A percentile compares a stretch with the other conserved stretches of the same genome.
Conservation (phyloP, 768 basidiomycete genomes). For the Cantharellus cinnabarinus region DNA sequence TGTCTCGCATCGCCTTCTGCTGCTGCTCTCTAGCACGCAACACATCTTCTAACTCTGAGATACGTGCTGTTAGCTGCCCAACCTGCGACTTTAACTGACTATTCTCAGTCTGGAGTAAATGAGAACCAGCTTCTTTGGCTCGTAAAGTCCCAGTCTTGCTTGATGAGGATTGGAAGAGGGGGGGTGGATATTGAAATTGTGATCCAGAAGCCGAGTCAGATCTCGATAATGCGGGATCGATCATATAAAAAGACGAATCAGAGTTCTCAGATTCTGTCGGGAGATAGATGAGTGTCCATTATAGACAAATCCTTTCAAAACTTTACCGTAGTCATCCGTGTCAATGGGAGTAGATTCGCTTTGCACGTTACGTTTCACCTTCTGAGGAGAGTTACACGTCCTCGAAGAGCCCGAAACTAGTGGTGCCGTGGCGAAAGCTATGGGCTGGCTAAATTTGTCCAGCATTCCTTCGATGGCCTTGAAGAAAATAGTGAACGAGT, state of each 20-base stretch:
- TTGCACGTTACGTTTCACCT: not conserved
- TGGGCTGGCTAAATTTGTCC: conserved; percentile 57
- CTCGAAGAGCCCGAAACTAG: conserved; percentile 16
- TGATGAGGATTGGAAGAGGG: not conserved
- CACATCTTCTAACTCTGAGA: conserved; percentile 40
- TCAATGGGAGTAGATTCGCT: not conserved
- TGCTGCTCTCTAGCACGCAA: conserved; percentile 57
- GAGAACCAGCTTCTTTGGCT: not conserved
- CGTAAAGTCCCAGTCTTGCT: conserved; percentile 1
- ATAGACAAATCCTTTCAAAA: not conserved
- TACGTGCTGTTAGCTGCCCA: conserved; percentile 32
- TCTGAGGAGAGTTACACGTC: not conserved
- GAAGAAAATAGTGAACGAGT: conserved; percentile 82
- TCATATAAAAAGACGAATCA: not conserved
- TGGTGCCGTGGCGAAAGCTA: conserved; percentile 68
- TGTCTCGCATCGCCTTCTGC: conserved; percentile 58
- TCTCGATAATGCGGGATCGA: not conserved
- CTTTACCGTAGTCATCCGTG: not conserved
- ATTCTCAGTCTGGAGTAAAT: conserved; percentile 31
- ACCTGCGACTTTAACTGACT: conserved; percentile 37
- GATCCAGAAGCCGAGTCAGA: not conserved
- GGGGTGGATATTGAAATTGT: not conserved
- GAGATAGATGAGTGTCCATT: conserved; percentile 13
- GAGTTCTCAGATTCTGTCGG: conserved; percentile 24
- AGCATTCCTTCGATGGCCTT: conserved; percentile 71